Conservation (phyloP, 2,329 filamentous ascomycete species). For the Cryoendolithus antarcticus region DNA sequence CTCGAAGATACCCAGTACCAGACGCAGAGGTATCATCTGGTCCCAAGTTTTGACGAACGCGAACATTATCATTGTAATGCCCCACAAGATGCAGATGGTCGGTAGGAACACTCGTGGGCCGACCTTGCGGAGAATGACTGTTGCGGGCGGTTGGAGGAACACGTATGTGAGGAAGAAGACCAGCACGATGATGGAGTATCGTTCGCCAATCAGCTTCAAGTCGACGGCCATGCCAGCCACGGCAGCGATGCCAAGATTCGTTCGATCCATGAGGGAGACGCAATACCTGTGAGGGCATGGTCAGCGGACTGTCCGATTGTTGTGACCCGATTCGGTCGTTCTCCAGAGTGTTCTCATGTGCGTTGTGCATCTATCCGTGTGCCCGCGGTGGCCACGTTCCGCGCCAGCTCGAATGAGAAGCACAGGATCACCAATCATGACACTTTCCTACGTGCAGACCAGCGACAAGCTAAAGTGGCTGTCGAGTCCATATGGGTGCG, state of each 20-base stretch:
- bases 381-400: no score
- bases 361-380: no score
- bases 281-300: conserved; percentile 12
- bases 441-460: no score
- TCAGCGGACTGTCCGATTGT: no score
- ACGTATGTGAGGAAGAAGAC: conserved; percentile 67
- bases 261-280: conserved; percentile 25
- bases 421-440: no score
- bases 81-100: conserved; percentile 42
- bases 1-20: conserved; percentile 52
- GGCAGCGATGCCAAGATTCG: conserved; percentile 18
- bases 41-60: conserved; percentile 46
- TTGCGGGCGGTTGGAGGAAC: conserved; percentile 59
- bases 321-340: no score
- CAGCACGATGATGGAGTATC: conserved; percentile 40
- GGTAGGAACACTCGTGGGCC: conserved; percentile 34
- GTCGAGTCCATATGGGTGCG: no score
- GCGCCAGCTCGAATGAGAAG: no score
- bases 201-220: conserved; percentile 18
- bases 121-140: conserved; percentile 53
- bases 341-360: no score
- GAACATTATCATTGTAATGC: conserved; percentile 50
- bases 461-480: no score
- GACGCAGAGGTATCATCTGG: conserved; percentile 42
- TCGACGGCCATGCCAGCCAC: conserved; percentile 25